Base-by-base conservation (phyloP, 192 early-diverging fungal species). In the Piromyces finnis region DNA sequence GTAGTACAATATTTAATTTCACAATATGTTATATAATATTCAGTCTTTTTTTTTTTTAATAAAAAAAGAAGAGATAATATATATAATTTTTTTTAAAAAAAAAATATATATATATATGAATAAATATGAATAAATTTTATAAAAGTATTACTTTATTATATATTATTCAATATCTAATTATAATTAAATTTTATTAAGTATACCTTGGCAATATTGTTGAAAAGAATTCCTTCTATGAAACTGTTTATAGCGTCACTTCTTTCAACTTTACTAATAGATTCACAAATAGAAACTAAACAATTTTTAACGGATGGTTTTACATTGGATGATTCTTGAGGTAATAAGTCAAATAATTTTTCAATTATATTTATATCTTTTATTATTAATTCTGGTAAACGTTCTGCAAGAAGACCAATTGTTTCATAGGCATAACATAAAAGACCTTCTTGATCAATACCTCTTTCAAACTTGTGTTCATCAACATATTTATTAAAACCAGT, bases 321-420 rank as follows among this genome's bases (percentile, higher is more conserved):
- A n/a, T n/a, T 59, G 0, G 78, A 27, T n/a, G 78, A 79, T 79
- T 79, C 78, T 27, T 85, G 78, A 26, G 84, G 82, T 7, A 98
- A 82, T 17, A 93, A 90, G 0, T 82, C 89, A 84, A 98, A 96
- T 81, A 97, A 90, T 9, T 83, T 79, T 3, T 86, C 81, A 12
- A 96, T 78, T 27, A 95, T 87, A 0, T 85, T 79, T 32, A 92
- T 79, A 80, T 95, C 92, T 32, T 85, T 85, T 11, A 85, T 83
- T n/a, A 91, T 90, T 18, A 94, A 81, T 29, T 86, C 83, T 1
- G 95, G 94, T 5, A 90, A 90, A 84, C 92, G 87, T 79, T 90
- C 92, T 0, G 90, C 90, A 18, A 98, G 83, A 27, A 93, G 81
- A 16, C 95, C 94, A 78, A 93, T 87, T 2, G 94, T 92, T 35